These are phyloP conservation scores for Vitellaria paradoxa DNA, from an alignment of 179 eudicot species.

Conservation along the genomic window DNA sequence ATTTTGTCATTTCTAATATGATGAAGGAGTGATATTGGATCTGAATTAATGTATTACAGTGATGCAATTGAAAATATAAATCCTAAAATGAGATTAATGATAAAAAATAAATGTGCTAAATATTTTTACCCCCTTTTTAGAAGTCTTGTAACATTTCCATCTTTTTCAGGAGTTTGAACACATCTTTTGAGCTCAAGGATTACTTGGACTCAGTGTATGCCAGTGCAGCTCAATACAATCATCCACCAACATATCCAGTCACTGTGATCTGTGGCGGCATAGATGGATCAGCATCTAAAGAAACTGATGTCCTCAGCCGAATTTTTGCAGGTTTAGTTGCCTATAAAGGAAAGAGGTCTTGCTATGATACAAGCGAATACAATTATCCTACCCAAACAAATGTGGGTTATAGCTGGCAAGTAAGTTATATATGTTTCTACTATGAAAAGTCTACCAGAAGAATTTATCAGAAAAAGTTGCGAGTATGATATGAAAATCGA, in stretches of 20 bases:
- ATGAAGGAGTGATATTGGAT: no score
- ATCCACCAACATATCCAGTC: conserved; percentile 30
- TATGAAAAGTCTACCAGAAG: no score
- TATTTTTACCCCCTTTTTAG: no score
- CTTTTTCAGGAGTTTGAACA: conserved; percentile 23
- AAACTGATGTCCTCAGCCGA: conserved; percentile 15
- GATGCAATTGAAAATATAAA: no score
- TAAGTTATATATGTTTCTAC: neutral
- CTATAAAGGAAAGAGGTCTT: neutral
- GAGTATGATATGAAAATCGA: no score
- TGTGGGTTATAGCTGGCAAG: conserved; percentile 19
- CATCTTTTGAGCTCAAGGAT: conserved; percentile 23
- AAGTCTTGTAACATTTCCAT: neutral
- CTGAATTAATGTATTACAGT: no score
- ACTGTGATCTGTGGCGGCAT: conserved; percentile 31
- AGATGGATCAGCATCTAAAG: conserved; percentile 23
- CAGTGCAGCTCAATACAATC: conserved; percentile 33
- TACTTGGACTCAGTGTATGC: conserved; percentile 21
- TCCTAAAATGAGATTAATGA: no score
- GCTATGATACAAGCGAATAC: conserved; percentile 3
- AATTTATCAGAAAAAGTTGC: no score
- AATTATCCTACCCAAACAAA: neutral
- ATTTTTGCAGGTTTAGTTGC: conserved; percentile 17
- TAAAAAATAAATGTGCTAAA: no score
- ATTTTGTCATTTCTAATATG: no score